Base-by-base conservation (phyloP, 768 basidiomycete species). In the Xerocomellus intermedius region DNA sequence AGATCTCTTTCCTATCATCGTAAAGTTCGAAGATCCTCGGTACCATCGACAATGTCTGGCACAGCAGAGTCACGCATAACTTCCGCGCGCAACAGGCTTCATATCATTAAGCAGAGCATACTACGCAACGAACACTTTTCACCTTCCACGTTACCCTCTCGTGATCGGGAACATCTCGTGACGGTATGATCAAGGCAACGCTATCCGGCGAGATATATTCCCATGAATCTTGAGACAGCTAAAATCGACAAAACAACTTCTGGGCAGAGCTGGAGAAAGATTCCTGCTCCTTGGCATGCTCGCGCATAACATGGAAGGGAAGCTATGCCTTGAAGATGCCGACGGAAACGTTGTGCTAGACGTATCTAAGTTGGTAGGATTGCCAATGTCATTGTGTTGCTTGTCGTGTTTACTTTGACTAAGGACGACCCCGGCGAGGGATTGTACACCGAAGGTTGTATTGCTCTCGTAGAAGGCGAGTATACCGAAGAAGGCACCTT, bases 91-190 rank as follows among this genome's bases (percentile, higher is more conserved):
- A 91, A 98, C 69, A 77, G 96, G 47, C 79, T 96, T 59, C 84
- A 91, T 67, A 85, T 98, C 48, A 93, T 98, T 63, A 90, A 87
- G 68, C 96, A 98, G 74, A 89, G 91, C 64, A 84, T 98, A 28
- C 75, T 98, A 37, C 80, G 97, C 38, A 98, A 98, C 65, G 97
- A 99, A 68, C 94, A 98, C 70, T 99, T 99, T 73, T 93, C 93
- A 2, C 95, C 97, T 3, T 96, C 96, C 7, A 94, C 94, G 0
- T 73, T 98, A 37, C 91, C 94, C 39, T 94, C 93, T 16, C 83
- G 86, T 49, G 92, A 98, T 71, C 77, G 94, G 55, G 86, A 88
- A 57, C 84, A 85, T 52, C 85, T 97, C 52, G 86, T 98, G 43
- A 97, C 96, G 58, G 93, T 92, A 65, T 61, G 84, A 57, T 52